Evolutionary conservation across 192 early-diverging fungal genomes (phyloP), one percentile per base, ranked within the genome.

Genomic region (Coemansia aciculifera): DNA sequence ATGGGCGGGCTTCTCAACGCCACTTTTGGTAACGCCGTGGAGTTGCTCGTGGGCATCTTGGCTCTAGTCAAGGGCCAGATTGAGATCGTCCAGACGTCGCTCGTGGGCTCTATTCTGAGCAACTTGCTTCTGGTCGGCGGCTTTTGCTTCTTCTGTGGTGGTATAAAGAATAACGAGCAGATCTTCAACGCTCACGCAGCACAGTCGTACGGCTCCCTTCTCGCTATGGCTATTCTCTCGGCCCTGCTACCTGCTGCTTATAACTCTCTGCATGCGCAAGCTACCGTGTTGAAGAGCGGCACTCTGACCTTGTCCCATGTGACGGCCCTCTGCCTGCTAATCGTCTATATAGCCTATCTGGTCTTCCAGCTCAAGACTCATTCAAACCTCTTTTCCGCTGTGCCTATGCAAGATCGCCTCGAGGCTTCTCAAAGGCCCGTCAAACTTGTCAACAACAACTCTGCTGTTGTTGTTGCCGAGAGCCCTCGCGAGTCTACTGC

Each of bases 41-140:
- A 94, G 71, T 67, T 93, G 78, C 89, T 98, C 69, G 85, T 98
- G 17, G 88, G 86, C 6, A 80, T 96, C 27, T 83, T 96, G 73
- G 94, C 94, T 7, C 83, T 98, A 40, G 85, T 87, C 15, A 81
- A 92, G 72, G 89, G 89, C 61, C 81, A 94, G 49, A 78, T 95
- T 13, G 74, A 85, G 29, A 93, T 98, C 52, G 95, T 98, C 42
- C 91, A 96, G 71, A 89, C 96, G 0, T 93, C 91, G 39, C 86
- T 97, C 59, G 73, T 97, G 1, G 96, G 96, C 42, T 95, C 93
- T 8, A 91, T 98, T 57, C 83, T 98, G 11, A 92, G 90, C 69
- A 98, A 95, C 77, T 63, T 97, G 52, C 75, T 96, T 19, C 79
- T 96, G 64, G 94, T 97, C 3, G 81, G 93, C 3, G 96, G 96